Base-by-base conservation (phyloP, 768 basidiomycete species). In the Harrya chromipes region DNA sequence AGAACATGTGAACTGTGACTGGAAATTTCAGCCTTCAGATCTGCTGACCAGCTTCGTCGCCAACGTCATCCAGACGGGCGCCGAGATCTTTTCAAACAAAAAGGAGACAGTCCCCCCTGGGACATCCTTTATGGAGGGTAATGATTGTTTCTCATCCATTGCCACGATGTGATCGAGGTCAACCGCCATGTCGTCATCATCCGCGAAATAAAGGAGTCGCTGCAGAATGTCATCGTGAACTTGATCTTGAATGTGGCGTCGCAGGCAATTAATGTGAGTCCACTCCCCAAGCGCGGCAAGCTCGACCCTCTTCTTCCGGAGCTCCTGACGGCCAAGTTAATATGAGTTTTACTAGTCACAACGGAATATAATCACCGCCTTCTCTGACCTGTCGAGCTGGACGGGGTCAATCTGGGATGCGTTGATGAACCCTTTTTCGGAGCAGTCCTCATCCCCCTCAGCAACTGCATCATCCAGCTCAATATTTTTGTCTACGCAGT, bases 181-280 rank as follows among this genome's bases (percentile, higher is more conserved):
- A 29, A 77, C 70, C n/a, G 71, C 70, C n/a, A 67, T 63, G 24
- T 61, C 57, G 17, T 62, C 39, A 21, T 56, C 53, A 21, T 56
- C 53, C 14, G 56, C 40, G 9, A 57, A 62, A 38, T 53, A 41
- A 40, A 69, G 63, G 20, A 89, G 69, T 43, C 69, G 73, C 8
- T 77, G 79, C 19, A 93, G 74, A 43, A 90, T 70, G 21, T 77
- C 74, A 64, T 93, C 90, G 41, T 82, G 78, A 42, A 92, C 74
- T 14, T 75, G 66, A 19, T 80, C 74, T 39, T 64, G 61, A 1
- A 76, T 70, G 14, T 68, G 63, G 6, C 69, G 57, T 39, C 69
- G 72, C 17, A 88, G 69, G 61, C 90, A 89, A 62, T 91, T 82
- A 66, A 92, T 79, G 61, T 95, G 93, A 20, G 78, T 84, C 91